Evolutionary conservation across 2,329 filamentous ascomycete genomes (phyloP), one percentile per base, ranked within the genome.

Genomic region (Spiromastix sp.): DNA sequence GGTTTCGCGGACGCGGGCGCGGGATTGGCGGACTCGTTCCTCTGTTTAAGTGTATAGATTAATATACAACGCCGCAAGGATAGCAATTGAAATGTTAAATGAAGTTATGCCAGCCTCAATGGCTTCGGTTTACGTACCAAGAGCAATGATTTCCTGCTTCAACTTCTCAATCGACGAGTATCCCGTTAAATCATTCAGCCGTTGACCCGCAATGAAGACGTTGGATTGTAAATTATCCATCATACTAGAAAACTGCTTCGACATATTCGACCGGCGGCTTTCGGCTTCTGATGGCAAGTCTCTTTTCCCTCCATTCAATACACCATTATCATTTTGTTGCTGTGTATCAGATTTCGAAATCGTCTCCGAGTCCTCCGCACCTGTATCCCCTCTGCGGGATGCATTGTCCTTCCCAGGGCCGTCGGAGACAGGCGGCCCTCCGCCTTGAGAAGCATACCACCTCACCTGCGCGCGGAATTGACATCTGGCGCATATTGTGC

Each of bases 201-300:
- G 81, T 55, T 91, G 84, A 2, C 85, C 85, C 3, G 87, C 87
- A 34, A 81, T 73, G 44, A 94, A 81, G 30, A 93, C 72, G 48
- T 89, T 86, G 20, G 80, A 75, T 54, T 96, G 85, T 13, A 95
- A 58, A 44, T 84, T 79, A 63, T 98, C 91, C 84, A 96, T 93
- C 55, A 93, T 66, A 38, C 71, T 60, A 31, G 73, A 75, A 55
- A 91, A 75, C 37, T 70, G 67, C 47, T 75, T 77, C 5, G 68
- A 73, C 26, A 73, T 44, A 32, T 72, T 59, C 45, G 72, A 78
- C 55, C 75, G 61, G 34, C 68, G 67, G 11, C 60, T 57, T 39
- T 72, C 67, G 18, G 61, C 55, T 34, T 71, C 63, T 5, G 72
- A 76, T 5, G 72, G 72, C 4, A 74, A 57, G 5, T 32, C 22